phyloP scores from a whole-genome alignment of 371 early-diverging fungal genomes.

The Saksenaea vasiformis region DNA sequence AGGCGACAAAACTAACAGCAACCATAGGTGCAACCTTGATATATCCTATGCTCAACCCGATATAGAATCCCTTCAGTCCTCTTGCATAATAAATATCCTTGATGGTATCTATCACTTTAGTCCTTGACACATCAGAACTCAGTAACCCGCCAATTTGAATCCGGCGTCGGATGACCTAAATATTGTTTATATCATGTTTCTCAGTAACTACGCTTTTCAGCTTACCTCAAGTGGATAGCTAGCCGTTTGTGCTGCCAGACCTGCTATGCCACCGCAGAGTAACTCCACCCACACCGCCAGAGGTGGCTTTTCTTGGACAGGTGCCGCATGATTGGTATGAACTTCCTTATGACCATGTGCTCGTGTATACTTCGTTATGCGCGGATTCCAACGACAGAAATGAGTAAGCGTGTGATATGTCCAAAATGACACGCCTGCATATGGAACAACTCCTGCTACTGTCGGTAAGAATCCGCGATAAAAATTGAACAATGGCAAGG shows the following conservation, averaged over 20 bases:
- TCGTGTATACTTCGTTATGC: slow-evolving; percentile 27
- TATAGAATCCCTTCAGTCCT: slow-evolving; percentile 87
- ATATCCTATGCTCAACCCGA: slow-evolving; percentile 91
- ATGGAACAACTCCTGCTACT: slow-evolving; percentile 88
- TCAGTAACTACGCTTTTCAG: not conserved
- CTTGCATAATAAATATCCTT: slow-evolving; percentile 59
- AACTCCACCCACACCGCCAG: slow-evolving; percentile 72
- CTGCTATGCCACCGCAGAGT: slow-evolving; percentile 81
- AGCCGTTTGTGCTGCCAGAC: slow-evolving; percentile 81
- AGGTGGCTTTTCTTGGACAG: not conserved
- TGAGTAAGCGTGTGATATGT: slow-evolving; percentile 64
- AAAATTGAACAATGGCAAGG: slow-evolving; percentile 64
- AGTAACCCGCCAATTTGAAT: slow-evolving; percentile 84
- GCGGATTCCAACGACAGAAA: slow-evolving; percentile 49
- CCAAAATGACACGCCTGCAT: slow-evolving; percentile 88
- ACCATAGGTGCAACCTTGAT: slow-evolving; percentile 92
- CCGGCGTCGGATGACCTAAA: slow-evolving; percentile 74
- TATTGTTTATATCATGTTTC: not conserved
- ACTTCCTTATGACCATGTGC: not conserved
- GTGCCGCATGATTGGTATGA: not conserved
- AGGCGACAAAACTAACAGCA: slow-evolving; percentile 84
- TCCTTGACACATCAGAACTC: slow-evolving; percentile 25
- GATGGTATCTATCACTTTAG: slow-evolving; percentile 38
- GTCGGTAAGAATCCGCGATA: slow-evolving; percentile 88
- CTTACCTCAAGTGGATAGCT: slow-evolving; percentile 85